phyloP scores from a whole-genome alignment of 169 alveolate species.

The Cryptosporidium tyzzeri region DNA sequence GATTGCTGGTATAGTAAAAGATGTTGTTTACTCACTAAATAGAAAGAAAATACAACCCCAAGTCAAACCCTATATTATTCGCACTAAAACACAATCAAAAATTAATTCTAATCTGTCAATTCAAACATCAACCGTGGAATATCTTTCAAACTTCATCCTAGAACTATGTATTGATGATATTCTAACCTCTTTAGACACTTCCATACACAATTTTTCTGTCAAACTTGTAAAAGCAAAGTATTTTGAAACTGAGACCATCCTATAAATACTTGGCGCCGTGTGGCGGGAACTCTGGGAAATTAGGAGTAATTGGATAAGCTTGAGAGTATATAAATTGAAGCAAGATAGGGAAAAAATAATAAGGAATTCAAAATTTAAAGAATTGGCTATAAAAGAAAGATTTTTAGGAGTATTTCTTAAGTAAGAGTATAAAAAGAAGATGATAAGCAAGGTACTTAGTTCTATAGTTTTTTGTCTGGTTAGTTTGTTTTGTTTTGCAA shows the following conservation, averaged over 20 bases:
- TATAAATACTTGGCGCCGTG: neutral
- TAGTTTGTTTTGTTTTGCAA: neutral
- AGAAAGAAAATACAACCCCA: neutral
- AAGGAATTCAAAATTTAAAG: neutral
- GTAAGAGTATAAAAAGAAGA: neutral
- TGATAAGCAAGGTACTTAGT: neutral
- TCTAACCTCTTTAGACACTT: slow-evolving; percentile 3
- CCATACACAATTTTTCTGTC: slow-evolving; percentile 1
- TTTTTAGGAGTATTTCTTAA: neutral
- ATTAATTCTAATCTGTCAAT: neutral
- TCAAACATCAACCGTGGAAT: neutral
- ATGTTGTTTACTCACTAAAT: neutral
- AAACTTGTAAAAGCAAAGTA: neutral
- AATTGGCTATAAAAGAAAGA: neutral
- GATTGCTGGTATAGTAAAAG: neutral
- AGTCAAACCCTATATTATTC: neutral
- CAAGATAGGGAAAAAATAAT: neutral
- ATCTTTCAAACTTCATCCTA: slow-evolving; percentile 7
- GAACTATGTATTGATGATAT: slow-evolving; percentile 36
- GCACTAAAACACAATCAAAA: neutral
- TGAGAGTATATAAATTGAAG: neutral
- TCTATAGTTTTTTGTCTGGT: neutral
- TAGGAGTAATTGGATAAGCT: neutral
- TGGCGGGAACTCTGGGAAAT: slow-evolving; percentile 34
- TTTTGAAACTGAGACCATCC: neutral